These are phyloP conservation scores for Paspalum vaginatum DNA, from an alignment of 176 grass and related monocot species.

Conservation along the genomic window DNA sequence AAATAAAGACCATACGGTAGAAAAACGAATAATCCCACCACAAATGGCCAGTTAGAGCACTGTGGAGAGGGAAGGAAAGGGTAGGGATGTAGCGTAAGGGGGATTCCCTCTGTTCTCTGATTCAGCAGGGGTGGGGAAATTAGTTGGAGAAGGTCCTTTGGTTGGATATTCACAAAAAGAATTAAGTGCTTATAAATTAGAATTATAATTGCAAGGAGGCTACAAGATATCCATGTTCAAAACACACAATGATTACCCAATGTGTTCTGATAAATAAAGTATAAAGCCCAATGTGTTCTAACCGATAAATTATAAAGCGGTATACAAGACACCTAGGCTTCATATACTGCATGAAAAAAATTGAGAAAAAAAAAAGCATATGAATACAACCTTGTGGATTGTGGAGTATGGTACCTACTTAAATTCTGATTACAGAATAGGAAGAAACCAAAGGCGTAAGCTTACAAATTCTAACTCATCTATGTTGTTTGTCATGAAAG, in stretches of 20 bases:
- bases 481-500: neutral
- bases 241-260: neutral
- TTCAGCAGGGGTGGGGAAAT: neutral
- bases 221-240: neutral
- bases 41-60: neutral
- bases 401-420: neutral
- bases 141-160: neutral
- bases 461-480: neutral
- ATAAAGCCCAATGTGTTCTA: no score
- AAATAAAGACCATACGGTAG: neutral
- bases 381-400: neutral
- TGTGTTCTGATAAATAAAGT: neutral
- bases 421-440: neutral
- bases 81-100: no score
- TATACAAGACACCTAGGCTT: neutral
- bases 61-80: neutral
- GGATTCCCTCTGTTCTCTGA: neutral
- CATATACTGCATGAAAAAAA: neutral
- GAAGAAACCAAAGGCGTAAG: neutral
- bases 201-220: slow-evolving; percentile 16
- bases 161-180: neutral
- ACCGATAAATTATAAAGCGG: neutral
- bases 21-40: neutral
- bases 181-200: neutral
- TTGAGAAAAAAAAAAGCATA: neutral